These are phyloP conservation scores for Solanum lignicaule DNA, from an alignment of 257 asterid genomes.

Conservation along the genomic window DNA sequence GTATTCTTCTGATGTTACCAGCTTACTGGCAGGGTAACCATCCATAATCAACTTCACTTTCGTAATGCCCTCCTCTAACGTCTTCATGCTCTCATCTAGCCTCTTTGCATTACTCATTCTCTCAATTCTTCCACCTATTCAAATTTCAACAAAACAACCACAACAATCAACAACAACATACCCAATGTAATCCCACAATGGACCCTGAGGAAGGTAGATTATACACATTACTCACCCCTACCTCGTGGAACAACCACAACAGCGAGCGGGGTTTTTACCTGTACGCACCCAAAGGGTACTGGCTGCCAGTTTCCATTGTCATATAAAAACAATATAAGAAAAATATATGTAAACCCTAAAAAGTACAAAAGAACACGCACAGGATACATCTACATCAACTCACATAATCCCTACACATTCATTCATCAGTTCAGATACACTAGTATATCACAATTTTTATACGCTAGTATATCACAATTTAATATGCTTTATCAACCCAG, in stretches of 20 bases:
- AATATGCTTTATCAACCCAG: neutral
- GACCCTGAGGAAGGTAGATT: neutral
- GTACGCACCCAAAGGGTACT: too few species aligned
- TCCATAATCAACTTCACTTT: conserved; percentile 7
- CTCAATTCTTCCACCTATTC: neutral
- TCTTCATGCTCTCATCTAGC: neutral
- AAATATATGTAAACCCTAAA: neutral
- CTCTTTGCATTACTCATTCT: neutral
- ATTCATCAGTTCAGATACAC: neutral
- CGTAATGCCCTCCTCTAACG: conserved; percentile 2
- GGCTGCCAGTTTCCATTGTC: neutral
- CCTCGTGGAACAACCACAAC: neutral
- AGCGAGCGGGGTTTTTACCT: too few species aligned
- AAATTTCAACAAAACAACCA: neutral
- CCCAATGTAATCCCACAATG: neutral
- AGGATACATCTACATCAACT: neutral
- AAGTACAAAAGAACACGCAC: neutral
- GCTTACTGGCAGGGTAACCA: conserved; percentile 6
- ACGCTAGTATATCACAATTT: neutral
- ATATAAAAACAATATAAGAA: neutral
- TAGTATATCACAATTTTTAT: neutral
- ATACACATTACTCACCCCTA: neutral
- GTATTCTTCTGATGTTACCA: conserved; percentile 7
- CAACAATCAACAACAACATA: neutral
- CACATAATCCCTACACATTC: neutral